Evolutionary conservation across 2,329 filamentous ascomycete genomes (phyloP).

Genomic region (Cercospora citrullina): DNA sequence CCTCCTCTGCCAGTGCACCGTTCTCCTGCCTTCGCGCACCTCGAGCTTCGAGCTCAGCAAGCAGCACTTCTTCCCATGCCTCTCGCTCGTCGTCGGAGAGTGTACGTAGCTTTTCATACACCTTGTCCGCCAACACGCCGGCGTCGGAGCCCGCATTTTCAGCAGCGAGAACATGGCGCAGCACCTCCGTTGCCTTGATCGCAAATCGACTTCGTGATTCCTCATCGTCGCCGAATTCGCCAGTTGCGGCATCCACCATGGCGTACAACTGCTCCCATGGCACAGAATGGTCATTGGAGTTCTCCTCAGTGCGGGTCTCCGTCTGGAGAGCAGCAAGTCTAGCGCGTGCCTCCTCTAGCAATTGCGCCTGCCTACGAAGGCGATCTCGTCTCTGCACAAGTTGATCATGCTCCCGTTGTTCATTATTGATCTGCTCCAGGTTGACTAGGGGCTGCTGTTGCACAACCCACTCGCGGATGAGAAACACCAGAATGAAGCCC

Average conservation of each 20-base stretch:
- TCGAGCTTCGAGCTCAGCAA: slow-evolving; percentile 19
- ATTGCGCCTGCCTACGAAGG: slow-evolving; percentile 32
- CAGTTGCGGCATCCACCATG: slow-evolving; percentile 32
- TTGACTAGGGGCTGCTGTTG: slow-evolving; percentile 95
- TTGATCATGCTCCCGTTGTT: slow-evolving; percentile 32
- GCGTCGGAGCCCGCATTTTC: slow-evolving; percentile 18
- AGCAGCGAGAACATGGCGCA: slow-evolving; percentile 30
- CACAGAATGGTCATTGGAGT: slow-evolving; percentile 21
- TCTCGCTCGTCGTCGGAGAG: slow-evolving; percentile 27
- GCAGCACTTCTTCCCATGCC: slow-evolving; percentile 33
- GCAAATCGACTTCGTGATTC: slow-evolving; percentile 18
- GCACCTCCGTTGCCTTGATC: slow-evolving; percentile 20
- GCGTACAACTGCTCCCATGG: slow-evolving; percentile 30
- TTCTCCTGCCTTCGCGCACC: background rate
- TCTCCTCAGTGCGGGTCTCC: slow-evolving; percentile 19
- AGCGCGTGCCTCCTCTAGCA: slow-evolving; percentile 32
- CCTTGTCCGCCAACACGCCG: slow-evolving; percentile 28
- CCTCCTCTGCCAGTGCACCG: background rate
- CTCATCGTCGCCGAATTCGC: slow-evolving; percentile 24
- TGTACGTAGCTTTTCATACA: slow-evolving; percentile 29
- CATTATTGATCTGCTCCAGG: slow-evolving; percentile 32
- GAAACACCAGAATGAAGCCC: slow-evolving; percentile 92
- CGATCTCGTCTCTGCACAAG: slow-evolving; percentile 33
- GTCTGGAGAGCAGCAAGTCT: slow-evolving; percentile 32
- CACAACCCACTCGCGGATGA: slow-evolving; percentile 96